These are phyloP conservation scores for Breynia disticha DNA, from an alignment of 441 rosid species.

Conservation along the genomic window DNA sequence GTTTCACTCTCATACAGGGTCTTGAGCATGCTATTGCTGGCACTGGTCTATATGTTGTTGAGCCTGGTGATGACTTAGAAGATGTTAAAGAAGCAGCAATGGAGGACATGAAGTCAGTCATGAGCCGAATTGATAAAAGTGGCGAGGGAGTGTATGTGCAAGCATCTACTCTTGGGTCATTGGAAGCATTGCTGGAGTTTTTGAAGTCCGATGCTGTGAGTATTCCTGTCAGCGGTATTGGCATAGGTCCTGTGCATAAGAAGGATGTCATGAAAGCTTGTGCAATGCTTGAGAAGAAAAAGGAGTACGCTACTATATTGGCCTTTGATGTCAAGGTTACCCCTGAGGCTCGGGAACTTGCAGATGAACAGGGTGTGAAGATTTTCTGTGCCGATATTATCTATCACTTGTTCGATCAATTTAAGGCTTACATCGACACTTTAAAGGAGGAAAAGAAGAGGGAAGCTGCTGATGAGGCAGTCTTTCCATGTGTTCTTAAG, in stretches of 20 bases:
- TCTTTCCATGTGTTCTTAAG: slow-evolving; percentile 83
- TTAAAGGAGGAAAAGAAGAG: slow-evolving; percentile 89
- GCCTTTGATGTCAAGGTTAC: slow-evolving; percentile 96
- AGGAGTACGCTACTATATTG: slow-evolving; percentile 81
- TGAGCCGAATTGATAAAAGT: slow-evolving; percentile 75
- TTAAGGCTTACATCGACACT: slow-evolving; percentile 73
- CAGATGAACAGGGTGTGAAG: slow-evolving; percentile 82
- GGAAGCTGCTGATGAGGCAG: slow-evolving; percentile 90
- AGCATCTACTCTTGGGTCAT: slow-evolving; percentile 90
- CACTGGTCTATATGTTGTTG: slow-evolving; percentile 69
- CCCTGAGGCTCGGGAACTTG: slow-evolving; percentile 79
- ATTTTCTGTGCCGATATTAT: slow-evolving; percentile 92
- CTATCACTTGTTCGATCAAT: slow-evolving; percentile 87
- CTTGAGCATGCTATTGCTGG: slow-evolving; percentile 96
- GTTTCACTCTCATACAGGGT: slow-evolving; percentile 40
- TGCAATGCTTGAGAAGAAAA: slow-evolving; percentile 95
- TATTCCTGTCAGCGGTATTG: slow-evolving; percentile 87
- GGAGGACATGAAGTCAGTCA: slow-evolving; percentile 84
- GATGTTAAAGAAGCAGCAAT: slow-evolving; percentile 52
- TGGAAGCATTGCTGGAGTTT: slow-evolving; percentile 91
- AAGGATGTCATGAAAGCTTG: slow-evolving; percentile 91
- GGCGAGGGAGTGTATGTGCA: slow-evolving; percentile 95
- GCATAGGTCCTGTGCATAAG: slow-evolving; percentile 88
- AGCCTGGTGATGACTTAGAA: slow-evolving; percentile 73
- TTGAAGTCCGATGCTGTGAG: slow-evolving; percentile 73